Base-by-base conservation (phyloP, 2,329 filamentous ascomycete genomes). In the Sclerotinia sclerotiorum region DNA sequence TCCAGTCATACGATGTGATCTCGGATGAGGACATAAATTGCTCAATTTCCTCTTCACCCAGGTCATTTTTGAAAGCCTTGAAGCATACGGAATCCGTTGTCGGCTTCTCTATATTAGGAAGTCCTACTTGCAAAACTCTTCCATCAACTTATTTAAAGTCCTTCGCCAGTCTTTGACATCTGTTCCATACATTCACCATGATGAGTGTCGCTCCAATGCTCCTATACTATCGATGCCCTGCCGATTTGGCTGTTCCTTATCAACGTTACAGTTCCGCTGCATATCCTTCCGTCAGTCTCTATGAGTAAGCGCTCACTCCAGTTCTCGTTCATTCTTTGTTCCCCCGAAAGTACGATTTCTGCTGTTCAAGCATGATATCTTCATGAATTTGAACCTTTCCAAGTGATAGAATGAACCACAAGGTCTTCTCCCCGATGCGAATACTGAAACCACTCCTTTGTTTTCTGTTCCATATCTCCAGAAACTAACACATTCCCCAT, bases 261-360 rank as follows among this genome's bases (percentile, higher is more conserved):
- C 56, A 54, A 13, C 65, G 56, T 49, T 67, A 67, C 48, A 67
- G 27, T 35, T 62, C 65, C 17, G 32, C 56, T 46, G 27, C 65
- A 54, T 67, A 62, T 63, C 56, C 65, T 46, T 61, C 65, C 7
- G 58, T 62, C 21, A 67, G 27, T 35, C 56, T 61, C 15, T 54
- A 67, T 67, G 65, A 67, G 65, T 67, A 67, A 67, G 65, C 21
- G 65, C 65, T 63, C 48, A 44, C 65, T 51, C 39, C 42, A 13
- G 29, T 24, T 48, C 17, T 42, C 32, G 17, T 29, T 51, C 2
- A 49, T 51, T 32, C 10, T 67, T 60, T 3, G 19, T 44, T 44
- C 19, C 21, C 27, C 24, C 17, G 19, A 21, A 27, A 35, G n/a
- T n/a, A 39, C 17, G 32, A 21, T 51, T 17, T 27, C n/a, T 7